Base-by-base conservation (phyloP, 768 basidiomycete species). In the Mycena sanguinolenta region DNA sequence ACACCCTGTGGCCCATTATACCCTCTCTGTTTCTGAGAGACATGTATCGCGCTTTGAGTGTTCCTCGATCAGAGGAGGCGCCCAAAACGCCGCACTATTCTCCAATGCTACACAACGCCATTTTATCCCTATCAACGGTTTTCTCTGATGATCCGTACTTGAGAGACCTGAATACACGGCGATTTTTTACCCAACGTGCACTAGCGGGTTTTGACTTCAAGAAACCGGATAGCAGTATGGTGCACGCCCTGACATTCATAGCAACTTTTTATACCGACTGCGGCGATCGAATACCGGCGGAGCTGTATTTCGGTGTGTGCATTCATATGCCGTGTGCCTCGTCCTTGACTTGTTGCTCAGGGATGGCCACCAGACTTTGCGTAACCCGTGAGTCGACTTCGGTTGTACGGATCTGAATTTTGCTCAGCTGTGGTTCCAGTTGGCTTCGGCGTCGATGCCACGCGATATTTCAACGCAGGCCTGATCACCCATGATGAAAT, bases 91-190 rank as follows among this genome's bases (percentile, higher is more conserved):
- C 81, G n/a, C 83, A 87, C 69, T 89, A 88, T 76, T 87, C 86
- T 16, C 86, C 86, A 0, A 82, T 88, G 80, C 79, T 88, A 8
- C 87, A 89, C 77, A 89, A 89, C 71, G 80, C 85, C 19, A 79
- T 87, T 4, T 76, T 89, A 4, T 57, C 74, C 9, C 8, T 77
- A 10, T 65, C 71, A 36, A 50, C 65, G 19, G 60, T 69, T 1
- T 76, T 73, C 52, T 76, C 77, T 7, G 72, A 74, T 25, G 50
- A 76, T 53, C 74, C 71, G 5, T 8, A 46, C 28, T 21, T 75
- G 7, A 67, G 68, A 4, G 74, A 75, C 30, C 65, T 32, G 25
- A 65, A 63, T 42, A 64, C 73, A 4, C 63, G 77, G 44, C 34
- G 52, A 21, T 58, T 32, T 16, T 76, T 75, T 44, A 66, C 68